Evolutionary conservation across 176 grass and related monocot genomes (phyloP).

Genomic region (Lolium multiflorum): DNA sequence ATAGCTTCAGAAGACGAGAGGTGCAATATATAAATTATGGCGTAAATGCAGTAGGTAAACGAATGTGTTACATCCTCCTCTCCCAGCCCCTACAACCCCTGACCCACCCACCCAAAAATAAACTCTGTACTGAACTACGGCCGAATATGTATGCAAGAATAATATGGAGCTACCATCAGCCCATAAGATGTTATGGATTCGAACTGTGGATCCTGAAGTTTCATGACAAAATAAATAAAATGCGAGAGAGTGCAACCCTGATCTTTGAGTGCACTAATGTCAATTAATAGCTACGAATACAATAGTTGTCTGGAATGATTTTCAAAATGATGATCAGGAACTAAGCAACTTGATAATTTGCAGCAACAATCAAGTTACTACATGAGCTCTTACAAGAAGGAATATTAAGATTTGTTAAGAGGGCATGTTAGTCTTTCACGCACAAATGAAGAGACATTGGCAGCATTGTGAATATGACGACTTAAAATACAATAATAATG

Average conservation of each 20-base stretch:
- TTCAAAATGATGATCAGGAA: conserved; percentile 20
- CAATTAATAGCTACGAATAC: neutral
- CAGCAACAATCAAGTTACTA: neutral
- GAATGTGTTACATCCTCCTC: neutral
- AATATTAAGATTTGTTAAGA: conserved; percentile 12
- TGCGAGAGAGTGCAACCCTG: neutral
- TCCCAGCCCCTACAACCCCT: neutral
- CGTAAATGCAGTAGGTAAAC: neutral
- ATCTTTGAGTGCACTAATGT: conserved; percentile 3
- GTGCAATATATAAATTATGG: conserved; percentile 4
- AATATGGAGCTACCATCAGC: neutral
- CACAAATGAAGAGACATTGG: neutral
- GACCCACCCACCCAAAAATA: neutral
- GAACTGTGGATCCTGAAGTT: conserved; percentile 24
- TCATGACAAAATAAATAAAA: neutral
- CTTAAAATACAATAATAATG: neutral
- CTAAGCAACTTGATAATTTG: neutral
- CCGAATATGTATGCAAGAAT: neutral
- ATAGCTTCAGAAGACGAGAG: too few species aligned
- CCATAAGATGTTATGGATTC: neutral
- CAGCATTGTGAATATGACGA: neutral
- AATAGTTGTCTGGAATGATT: conserved; percentile 15
- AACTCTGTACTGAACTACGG: neutral
- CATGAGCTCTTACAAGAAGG: neutral
- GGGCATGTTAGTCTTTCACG: neutral